These are phyloP conservation scores for Nidularia pulvinata DNA, from an alignment of 768 basidiomycete species.

Conservation along the genomic window DNA sequence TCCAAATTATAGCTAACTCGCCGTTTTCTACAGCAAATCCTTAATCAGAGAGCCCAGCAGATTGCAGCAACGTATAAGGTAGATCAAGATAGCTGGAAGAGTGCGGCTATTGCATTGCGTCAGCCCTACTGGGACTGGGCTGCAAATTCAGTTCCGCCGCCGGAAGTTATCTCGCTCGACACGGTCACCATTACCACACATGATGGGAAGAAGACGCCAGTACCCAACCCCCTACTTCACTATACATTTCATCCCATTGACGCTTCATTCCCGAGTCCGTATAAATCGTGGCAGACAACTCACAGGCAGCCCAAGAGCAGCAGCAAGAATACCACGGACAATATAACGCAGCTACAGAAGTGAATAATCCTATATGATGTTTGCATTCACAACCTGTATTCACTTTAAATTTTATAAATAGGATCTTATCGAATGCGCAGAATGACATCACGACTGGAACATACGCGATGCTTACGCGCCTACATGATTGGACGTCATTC, in stretches of 20 bases:
- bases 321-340: slow-evolving; percentile 20
- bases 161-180: slow-evolving; percentile 26
- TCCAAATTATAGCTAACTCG: too few relatives aligned
- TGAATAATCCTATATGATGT: slow-evolving; percentile 5
- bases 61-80: slow-evolving; percentile 41
- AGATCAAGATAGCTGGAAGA: slow-evolving; percentile 20
- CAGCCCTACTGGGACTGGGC: slow-evolving; percentile 58
- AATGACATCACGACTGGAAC: slow-evolving; percentile 24
- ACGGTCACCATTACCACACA: slow-evolving; percentile 23
- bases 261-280: slow-evolving; percentile 25
- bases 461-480: slow-evolving; percentile 32
- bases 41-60: slow-evolving; percentile 33
- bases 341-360: slow-evolving; percentile 23
- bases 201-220: slow-evolving; percentile 19
- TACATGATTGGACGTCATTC: slow-evolving; percentile 40
- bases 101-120: slow-evolving; percentile 31
- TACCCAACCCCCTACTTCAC: slow-evolving; percentile 28
- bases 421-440: slow-evolving; percentile 18
- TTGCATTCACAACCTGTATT: too few relatives aligned
- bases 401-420: background rate
- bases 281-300: slow-evolving; percentile 26
- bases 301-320: slow-evolving; percentile 25
- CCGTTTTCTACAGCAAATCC: slow-evolving; percentile 30
- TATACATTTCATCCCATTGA: slow-evolving; percentile 32
- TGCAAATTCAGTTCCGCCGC: slow-evolving; percentile 29